Evolutionary conservation across 306 rosid species (phyloP), one percentile per base, ranked within the genome.

Genomic region (Quercus suber): DNA sequence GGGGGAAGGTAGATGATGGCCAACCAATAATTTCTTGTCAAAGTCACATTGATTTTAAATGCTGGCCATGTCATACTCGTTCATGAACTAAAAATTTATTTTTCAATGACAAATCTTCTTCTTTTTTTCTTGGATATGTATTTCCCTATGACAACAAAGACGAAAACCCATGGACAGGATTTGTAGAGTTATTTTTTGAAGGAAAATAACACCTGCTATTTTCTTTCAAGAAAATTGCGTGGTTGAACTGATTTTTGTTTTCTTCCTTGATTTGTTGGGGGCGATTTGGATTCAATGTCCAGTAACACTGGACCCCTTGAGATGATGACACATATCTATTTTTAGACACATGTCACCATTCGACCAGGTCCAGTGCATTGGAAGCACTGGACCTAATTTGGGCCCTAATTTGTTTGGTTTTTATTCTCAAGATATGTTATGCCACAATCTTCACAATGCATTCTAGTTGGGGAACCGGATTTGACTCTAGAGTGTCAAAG

Each of bases 351-450:
- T 7, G 45, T 37, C 10, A 37, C 45, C 1, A 37, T 37, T 0
- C 0, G 3, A 37, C 0, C 0, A 0, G 9, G 45, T 37, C 11
- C 0, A 37, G 0, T 2, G 45, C 3, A 37, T 1, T 7, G 11
- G 11, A 37, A 37, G 45, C 0, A 37, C 0, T 37, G 0, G 1
- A 37, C 45, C 45, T 37, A 37, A 37, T 37, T 7, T 3, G 0
- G 45, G 0, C 11, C 45, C 4, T 49, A 10, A 10, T 49, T 49
- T 12, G 4, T 10, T 49, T 49, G 53, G 17, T 12, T 49, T 49
- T 13, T 12, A 49, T 12, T 49, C 17, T 49, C 53, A 49, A 49
- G 17, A 49, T 10, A 49, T 0, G 53, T 12, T 49, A 4, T 10
- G 53, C 53, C 17, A 49, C 53, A 49, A 49, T 11, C 4, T 49